Conservation (phyloP, 208 protist genomes). For the Phytomonas serpens region DNA sequence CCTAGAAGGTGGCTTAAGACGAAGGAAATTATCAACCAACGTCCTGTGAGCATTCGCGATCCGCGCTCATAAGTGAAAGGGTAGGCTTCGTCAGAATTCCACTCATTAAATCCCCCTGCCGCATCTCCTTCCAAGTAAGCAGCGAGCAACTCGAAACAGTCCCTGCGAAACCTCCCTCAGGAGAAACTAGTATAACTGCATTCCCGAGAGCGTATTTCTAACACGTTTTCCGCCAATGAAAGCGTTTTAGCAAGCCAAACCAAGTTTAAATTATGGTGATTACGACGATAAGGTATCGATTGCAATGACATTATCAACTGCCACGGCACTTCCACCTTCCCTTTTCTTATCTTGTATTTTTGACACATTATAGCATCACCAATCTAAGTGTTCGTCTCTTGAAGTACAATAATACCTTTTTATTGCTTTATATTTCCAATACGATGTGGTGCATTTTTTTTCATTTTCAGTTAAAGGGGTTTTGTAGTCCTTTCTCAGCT, state of each 20-base stretch:
- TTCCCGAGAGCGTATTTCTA: background rate
- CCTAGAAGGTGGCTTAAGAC: background rate
- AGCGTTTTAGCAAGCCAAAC: background rate
- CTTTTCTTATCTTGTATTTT: background rate
- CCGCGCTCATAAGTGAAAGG: background rate
- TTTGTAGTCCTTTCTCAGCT: constrained; percentile 14
- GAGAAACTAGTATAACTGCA: background rate
- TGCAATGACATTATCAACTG: background rate
- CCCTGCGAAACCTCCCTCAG: background rate
- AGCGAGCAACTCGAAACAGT: background rate
- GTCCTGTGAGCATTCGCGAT: background rate
- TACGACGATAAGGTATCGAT: background rate
- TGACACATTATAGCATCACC: background rate
- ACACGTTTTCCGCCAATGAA: background rate
- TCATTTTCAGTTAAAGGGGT: background rate
- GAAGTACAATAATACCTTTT: background rate
- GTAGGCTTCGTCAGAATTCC: background rate
- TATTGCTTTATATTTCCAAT: background rate
- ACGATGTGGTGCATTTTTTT: background rate
- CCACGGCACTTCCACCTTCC: background rate
- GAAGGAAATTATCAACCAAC: background rate
- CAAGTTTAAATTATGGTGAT: background rate
- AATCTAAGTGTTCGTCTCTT: background rate
- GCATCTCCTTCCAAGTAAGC: background rate
- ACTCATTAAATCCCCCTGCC: background rate